Evolutionary conservation across 129 eudicot genomes (phyloP).

Genomic region (Deinandra increscens): DNA sequence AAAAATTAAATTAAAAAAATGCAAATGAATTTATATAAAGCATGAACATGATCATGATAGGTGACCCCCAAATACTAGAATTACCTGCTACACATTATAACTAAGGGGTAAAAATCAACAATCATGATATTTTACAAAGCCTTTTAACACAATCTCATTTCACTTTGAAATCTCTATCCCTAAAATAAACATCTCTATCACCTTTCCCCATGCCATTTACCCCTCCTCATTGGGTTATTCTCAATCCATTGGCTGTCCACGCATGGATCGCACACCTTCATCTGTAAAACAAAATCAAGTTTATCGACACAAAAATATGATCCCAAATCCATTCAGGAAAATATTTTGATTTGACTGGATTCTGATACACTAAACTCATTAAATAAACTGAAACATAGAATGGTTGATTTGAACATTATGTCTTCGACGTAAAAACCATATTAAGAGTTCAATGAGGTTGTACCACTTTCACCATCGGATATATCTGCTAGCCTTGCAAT

Average conservation of each 20-base stretch:
- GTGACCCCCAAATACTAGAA: slow-evolving; percentile 17
- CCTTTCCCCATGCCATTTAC: slow-evolving; percentile 14
- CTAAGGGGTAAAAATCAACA: slow-evolving; percentile 3
- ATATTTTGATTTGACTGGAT: not conserved
- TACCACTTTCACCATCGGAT: slow-evolving; percentile 68
- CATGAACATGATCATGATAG: slow-evolving; percentile 19
- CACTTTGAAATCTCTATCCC: slow-evolving; percentile 16
- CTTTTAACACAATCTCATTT: slow-evolving; percentile 11
- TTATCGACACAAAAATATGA: not conserved
- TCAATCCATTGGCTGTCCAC: slow-evolving; percentile 39
- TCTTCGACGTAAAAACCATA: not conserved
- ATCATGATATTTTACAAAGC: slow-evolving; percentile 26
- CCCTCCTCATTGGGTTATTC: slow-evolving; percentile 21
- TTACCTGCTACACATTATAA: slow-evolving; percentile 12
- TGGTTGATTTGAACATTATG: not conserved
- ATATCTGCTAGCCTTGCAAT: slow-evolving; percentile 54
- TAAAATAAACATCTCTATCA: slow-evolving; percentile 23
- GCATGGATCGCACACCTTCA: slow-evolving; percentile 38
- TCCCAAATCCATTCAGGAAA: not conserved
- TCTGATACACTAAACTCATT: not conserved
- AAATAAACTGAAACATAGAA: not conserved
- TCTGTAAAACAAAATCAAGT: slow-evolving; percentile 25
- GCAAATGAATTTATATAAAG: slow-evolving; percentile 18
- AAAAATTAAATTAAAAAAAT: not conserved
- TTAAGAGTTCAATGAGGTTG: slow-evolving; percentile 6